phyloP scores from a whole-genome alignment of 306 rosid genomes.

The cucumber (Cucumis sativus) region DNA sequence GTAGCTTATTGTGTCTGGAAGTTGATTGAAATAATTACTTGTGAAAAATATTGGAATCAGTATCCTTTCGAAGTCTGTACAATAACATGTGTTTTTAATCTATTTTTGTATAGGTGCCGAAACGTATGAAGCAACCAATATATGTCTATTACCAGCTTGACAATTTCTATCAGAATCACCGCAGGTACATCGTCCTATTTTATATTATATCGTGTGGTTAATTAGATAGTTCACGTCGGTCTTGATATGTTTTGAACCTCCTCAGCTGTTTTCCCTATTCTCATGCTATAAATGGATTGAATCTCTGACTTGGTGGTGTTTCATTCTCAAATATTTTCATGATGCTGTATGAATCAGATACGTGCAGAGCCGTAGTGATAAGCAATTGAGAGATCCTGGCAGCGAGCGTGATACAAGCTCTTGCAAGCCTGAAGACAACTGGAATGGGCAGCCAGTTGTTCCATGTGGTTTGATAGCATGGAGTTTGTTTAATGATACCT shows the following conservation, averaged over 20 bases:
- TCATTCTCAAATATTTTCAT: not conserved
- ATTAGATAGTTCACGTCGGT: not conserved
- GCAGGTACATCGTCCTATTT: conserved; percentile 34
- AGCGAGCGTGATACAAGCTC: conserved; percentile 12
- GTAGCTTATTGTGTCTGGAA: not conserved
- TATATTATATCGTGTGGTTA: not conserved
- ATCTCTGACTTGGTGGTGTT: not conserved
- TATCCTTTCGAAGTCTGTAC: not conserved
- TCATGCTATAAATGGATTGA: not conserved
- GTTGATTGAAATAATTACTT: not conserved
- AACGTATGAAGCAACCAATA: conserved; percentile 66
- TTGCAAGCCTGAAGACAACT: conserved; percentile 55
- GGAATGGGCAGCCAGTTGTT: conserved; percentile 32
- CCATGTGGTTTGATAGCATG: conserved; percentile 99
- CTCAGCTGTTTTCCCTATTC: not conserved
- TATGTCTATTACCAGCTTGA: conserved; percentile 83
- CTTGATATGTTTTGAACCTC: not conserved
- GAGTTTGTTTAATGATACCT: conserved; percentile 95
- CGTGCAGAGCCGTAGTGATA: conserved; percentile 87
- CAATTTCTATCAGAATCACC: conserved; percentile 91
- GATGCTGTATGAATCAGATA: conserved; percentile 36
- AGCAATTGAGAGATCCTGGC: conserved; percentile 40
- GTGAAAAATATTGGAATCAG: not conserved
- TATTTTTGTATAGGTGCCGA: conserved; percentile 39
- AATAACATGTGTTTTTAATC: conserved; percentile 4